Conservation (phyloP, 495 filamentous ascomycete genomes). For the Tetracladium marchalianum region DNA sequence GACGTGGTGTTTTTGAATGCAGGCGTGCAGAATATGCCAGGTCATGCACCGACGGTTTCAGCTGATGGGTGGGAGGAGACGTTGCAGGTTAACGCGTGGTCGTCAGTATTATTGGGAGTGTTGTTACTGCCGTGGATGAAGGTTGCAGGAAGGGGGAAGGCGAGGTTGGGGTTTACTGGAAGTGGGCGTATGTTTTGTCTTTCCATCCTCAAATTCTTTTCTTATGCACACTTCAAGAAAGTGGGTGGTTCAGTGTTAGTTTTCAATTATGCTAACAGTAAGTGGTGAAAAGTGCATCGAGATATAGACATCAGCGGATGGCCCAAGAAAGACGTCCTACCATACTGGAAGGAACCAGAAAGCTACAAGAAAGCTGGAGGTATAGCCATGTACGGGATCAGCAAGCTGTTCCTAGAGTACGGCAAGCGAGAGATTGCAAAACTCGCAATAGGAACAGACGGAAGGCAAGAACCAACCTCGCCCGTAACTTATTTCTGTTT, state of each 20-base stretch:
- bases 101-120: constrained; percentile 14
- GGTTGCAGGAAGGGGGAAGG: constrained; percentile 14
- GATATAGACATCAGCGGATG: constrained; percentile 10
- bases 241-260: too few relatives aligned
- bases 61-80: constrained; percentile 9
- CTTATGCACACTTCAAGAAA: too few relatives aligned
- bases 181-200: constrained; percentile 9
- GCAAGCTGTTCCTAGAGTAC: constrained; percentile 32
- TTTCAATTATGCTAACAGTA: too few relatives aligned
- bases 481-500: not conserved
- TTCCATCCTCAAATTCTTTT: too few relatives aligned
- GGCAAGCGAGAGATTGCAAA: constrained; percentile 25
- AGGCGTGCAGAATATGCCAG: constrained; percentile 10
- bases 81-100: constrained; percentile 18
- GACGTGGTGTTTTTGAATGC: constrained; percentile 21
- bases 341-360: constrained; percentile 20
- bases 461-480: constrained; percentile 13
- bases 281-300: constrained; percentile 3
- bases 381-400: constrained; percentile 18
- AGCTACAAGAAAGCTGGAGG: constrained; percentile 17
- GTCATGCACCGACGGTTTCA: not conserved
- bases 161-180: constrained; percentile 18
- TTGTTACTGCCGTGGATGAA: constrained; percentile 20
- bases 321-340: constrained; percentile 19
- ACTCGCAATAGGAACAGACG: constrained; percentile 16